Evolutionary conservation across 1,139 yeast species (phyloP), one percentile per base, ranked within the genome.

Genomic region (Protomyces arabidopsidicola): DNA sequence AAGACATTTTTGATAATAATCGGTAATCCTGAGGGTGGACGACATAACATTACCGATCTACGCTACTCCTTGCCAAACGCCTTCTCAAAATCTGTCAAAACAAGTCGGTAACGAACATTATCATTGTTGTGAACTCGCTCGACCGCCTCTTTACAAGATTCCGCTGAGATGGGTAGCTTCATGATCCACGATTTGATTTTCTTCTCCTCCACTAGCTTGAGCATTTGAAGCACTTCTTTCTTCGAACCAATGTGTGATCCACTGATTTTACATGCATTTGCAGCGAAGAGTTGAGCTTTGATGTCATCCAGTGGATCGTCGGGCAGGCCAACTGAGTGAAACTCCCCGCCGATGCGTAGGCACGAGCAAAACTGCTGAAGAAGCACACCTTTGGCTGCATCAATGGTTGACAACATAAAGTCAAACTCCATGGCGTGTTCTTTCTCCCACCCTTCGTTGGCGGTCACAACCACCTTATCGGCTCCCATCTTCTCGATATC

Each of bases 21-120:
- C n/a, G n/a, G n/a, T n/a, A n/a, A n/a, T n/a, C n/a, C n/a, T n/a
- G n/a, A n/a, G n/a, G n/a, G n/a, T n/a, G n/a, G n/a, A n/a, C n/a
- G n/a, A n/a, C 31, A 27, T 3, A 27, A 5, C 6, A 27, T 27
- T 27, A 27, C 31, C 31, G 6, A 27, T 5, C 31, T 27, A 27
- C 31, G 4, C 31, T 27, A 27, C 31, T 27, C 31, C 6, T 27
- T 27, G 31, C 62, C 63, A 48, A 68, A 66, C 45, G 60, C 70
- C 72, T 82, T 77, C 67, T 83, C 83, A 71, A 77, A 81, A 34
- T 81, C 84, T 63, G 82, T 81, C 70, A 86, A 76, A 9, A 85
- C 85, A 71, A 84, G 81, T 77, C 90, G 82, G 73, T 84, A 86
- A 69, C 81, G 81, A 65, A 83, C 86, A 67, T 84, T 53, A 27